phyloP scores from a whole-genome alignment of 2,329 filamentous ascomycete species.

The Neocatenulostroma microsporum region DNA sequence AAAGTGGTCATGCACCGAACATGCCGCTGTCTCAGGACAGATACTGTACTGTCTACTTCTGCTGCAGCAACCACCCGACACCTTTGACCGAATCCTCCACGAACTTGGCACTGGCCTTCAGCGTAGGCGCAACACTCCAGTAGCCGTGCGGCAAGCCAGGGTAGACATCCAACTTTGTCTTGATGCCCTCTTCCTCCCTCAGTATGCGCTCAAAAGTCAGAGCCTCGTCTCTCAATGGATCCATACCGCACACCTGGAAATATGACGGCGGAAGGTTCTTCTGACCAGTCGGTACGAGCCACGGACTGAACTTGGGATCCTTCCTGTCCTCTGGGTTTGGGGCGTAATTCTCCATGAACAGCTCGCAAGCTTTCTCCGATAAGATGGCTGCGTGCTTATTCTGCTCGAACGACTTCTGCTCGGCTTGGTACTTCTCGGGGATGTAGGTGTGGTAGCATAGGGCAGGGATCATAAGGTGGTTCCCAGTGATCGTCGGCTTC shows the following conservation, averaged over 20 bases:
- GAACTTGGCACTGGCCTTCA: conserved; percentile 22
- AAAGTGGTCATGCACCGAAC: neutral
- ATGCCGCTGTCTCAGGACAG: neutral
- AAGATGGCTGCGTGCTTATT: conserved; percentile 23
- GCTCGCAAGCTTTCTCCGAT: conserved; percentile 14
- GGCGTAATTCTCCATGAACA: conserved; percentile 17
- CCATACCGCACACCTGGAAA: conserved; percentile 43
- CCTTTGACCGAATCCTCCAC: conserved; percentile 24
- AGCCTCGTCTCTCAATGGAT: conserved; percentile 44
- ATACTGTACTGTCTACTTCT: too few species aligned
- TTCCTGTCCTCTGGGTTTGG: conserved; percentile 18
- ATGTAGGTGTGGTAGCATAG: conserved; percentile 36
- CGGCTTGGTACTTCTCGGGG: conserved; percentile 32
- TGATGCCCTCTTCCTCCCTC: conserved; percentile 32
- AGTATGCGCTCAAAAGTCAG: conserved; percentile 40
- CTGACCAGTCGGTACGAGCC: conserved; percentile 25
- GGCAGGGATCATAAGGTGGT: conserved; percentile 41
- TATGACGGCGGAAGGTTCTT: conserved; percentile 37
- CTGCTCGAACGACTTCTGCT: conserved; percentile 34
- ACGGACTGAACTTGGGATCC: conserved; percentile 26
- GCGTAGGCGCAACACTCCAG: conserved; percentile 25
- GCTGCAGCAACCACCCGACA: conserved; percentile 24
- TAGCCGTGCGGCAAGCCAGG: conserved; percentile 38
- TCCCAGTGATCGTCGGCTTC: conserved; percentile 38
- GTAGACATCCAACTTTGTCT: conserved; percentile 39